Evolutionary conservation across 306 rosid species (phyloP).

Genomic region (Cucumis melo): DNA sequence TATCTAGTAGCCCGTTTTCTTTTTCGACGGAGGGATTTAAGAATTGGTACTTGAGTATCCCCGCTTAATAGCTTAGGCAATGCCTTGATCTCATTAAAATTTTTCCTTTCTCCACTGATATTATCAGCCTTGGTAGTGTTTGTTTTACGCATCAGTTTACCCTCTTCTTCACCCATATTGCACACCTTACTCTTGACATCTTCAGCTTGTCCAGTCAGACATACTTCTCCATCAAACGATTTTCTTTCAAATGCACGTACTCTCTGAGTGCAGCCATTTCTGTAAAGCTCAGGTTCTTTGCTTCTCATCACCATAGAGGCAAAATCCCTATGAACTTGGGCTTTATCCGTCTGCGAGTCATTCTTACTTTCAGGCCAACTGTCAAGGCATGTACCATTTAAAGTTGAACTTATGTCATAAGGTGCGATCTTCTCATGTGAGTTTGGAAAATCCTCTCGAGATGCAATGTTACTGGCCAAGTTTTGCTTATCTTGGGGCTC

Average conservation of each 20-base stretch:
- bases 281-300: conserved; percentile 62
- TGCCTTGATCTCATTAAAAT: conserved; percentile 17
- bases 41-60: conserved; percentile 11
- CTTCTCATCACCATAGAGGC: conserved; percentile 73
- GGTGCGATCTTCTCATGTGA: conserved; percentile 9
- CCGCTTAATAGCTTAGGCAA: conserved; percentile 15
- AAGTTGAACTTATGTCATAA: conserved; percentile 12
- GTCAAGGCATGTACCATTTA: conserved; percentile 22
- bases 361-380: conserved; percentile 16
- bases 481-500: conserved; percentile 9
- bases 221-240: conserved; percentile 9
- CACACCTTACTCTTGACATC: conserved; percentile 24
- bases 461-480: not conserved
- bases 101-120: conserved; percentile 17
- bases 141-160: conserved; percentile 15
- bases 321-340: conserved; percentile 42
- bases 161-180: conserved; percentile 28
- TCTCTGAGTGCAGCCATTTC: conserved; percentile 92
- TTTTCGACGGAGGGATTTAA: conserved; percentile 21
- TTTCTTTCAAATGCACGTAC: conserved; percentile 70
- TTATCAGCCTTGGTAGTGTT: conserved; percentile 15
- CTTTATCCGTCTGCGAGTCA: conserved; percentile 22
- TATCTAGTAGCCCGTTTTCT: conserved; percentile 23
- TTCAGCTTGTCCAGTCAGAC: conserved; percentile 29
- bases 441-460: conserved; percentile 22